Evolutionary conservation across 225 moss, liverwort and hornwort species (phyloP).

Genomic region (Asterella californica): DNA sequence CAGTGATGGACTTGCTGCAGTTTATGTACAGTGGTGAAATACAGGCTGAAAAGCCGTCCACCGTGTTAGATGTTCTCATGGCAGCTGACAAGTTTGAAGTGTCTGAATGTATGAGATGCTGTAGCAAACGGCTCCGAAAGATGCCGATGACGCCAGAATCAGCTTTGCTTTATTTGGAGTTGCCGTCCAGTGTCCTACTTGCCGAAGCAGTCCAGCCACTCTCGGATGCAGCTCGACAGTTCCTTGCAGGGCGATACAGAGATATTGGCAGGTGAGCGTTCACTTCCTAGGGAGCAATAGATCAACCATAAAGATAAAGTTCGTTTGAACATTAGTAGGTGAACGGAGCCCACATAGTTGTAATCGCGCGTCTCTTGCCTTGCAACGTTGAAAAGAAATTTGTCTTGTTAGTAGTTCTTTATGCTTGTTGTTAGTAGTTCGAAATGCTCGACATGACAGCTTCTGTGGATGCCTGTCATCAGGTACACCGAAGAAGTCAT

Average conservation of each 20-base stretch:
- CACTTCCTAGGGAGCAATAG: background rate
- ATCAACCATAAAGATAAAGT: too few species aligned
- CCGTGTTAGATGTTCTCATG: slow-evolving; percentile 91
- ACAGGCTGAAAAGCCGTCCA: slow-evolving; percentile 64
- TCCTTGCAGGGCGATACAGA: slow-evolving; percentile 73
- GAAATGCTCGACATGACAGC: background rate
- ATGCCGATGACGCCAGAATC: slow-evolving; percentile 90
- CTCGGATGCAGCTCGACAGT: slow-evolving; percentile 74
- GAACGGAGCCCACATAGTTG: too few species aligned
- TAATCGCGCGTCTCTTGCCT: too few species aligned
- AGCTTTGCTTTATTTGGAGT: slow-evolving; percentile 91
- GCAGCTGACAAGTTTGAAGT: slow-evolving; percentile 98
- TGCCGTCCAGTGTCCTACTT: slow-evolving; percentile 76
- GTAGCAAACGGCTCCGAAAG: slow-evolving; percentile 75
- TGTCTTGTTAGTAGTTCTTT: too few species aligned
- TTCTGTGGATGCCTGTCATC: background rate
- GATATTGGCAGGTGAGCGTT: slow-evolving; percentile 68
- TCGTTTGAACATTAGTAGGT: too few species aligned
- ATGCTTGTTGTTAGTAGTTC: background rate
- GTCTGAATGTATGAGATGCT: slow-evolving; percentile 82
- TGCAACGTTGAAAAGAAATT: too few species aligned
- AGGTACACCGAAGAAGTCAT: slow-evolving; percentile 90
- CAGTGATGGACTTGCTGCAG: slow-evolving; percentile 96
- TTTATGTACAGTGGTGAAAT: slow-evolving; percentile 99
- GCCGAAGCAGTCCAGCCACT: slow-evolving; percentile 91